Base-by-base conservation (phyloP, 495 filamentous ascomycete genomes). In the Cudoniella acicularis region DNA sequence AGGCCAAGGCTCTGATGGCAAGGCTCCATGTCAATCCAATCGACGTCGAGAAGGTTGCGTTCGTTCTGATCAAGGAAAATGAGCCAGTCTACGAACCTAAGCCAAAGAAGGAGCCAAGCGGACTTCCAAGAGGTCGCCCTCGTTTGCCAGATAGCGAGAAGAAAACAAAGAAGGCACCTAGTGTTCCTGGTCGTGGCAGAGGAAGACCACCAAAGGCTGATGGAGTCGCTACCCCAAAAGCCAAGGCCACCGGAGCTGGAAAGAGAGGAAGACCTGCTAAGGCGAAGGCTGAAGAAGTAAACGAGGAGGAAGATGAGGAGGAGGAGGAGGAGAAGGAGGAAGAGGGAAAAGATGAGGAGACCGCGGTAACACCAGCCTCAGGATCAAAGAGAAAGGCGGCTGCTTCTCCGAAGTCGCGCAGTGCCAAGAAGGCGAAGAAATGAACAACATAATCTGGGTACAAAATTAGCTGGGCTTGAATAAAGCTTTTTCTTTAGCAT, bases 11-110 rank as follows among this genome's bases (percentile, higher is more conserved):
- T 26, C 59, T 90, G 45, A 63, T 70, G 36, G 65, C 70, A 50
- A 72, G 82, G 26, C 69, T 91, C 24, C 72, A 71, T 30, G 75
- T 87, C 4, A 77, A 71, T 3, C 82, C 82, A 13, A 69, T 76
- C 18, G 82, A 89, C 46, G 67, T 90, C 18, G 88, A 92, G 65
- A 85, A 81, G 46, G 86, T 84, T 23, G 88, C 86, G 9, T 89
- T 82, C 64, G 85, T 88, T 54, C 54, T 79, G 20, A 75, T 83
- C 69, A 77, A 73, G 60, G 67, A 75, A 46, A 52, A 10, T 49
- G 63, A 63, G 13, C 66, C 62, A 24, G 58, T 59, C 41, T 3
- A 25, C 4, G 59, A 49, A 23, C 62, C 62, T 23, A 60, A 56
- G 47, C 22, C 59, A 13, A 54, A 54, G 48, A 49, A 62, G 8